Evolutionary conservation across 345 rosid genomes (phyloP).

Genomic region (Xanthoceras sorbifolium): DNA sequence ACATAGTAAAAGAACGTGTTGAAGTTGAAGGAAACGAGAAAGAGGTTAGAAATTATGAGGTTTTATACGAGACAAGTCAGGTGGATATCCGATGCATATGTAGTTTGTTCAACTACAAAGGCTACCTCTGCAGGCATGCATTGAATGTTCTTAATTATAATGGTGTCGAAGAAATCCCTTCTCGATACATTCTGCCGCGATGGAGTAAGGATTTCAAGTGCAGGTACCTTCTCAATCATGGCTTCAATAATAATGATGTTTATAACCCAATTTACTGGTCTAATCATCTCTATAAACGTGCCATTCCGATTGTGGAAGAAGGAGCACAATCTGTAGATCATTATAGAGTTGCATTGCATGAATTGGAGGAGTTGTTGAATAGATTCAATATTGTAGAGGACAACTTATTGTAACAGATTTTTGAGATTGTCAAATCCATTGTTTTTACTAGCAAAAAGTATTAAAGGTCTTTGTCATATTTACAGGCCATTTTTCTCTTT

Average conservation of each 20-base stretch:
- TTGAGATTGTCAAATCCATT: not conserved
- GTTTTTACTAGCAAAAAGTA: not conserved
- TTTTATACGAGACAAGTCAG: slow-evolving; percentile 46
- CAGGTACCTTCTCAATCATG: slow-evolving; percentile 26
- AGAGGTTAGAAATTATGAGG: slow-evolving; percentile 47
- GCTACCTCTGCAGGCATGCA: slow-evolving; percentile 61
- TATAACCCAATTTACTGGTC: slow-evolving; percentile 37
- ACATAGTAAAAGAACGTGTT: slow-evolving; percentile 51
- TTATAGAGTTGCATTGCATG: slow-evolving; percentile 43
- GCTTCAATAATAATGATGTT: slow-evolving; percentile 27
- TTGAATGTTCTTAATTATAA: slow-evolving; percentile 53
- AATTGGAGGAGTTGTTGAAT: slow-evolving; percentile 45
- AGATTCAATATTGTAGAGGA: slow-evolving; percentile 38
- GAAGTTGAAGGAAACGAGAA: slow-evolving; percentile 43
- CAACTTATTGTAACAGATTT: slow-evolving; percentile 19
- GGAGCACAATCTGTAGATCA: slow-evolving; percentile 38
- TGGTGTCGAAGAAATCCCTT: slow-evolving; percentile 51
- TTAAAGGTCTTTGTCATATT: not conserved
- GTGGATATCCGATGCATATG: slow-evolving; percentile 58
- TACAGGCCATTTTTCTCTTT: not conserved
- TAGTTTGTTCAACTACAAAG: slow-evolving; percentile 59
- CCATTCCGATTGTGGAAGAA: slow-evolving; percentile 41
- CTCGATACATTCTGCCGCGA: slow-evolving; percentile 43
- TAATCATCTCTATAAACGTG: slow-evolving; percentile 30
- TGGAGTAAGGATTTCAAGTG: slow-evolving; percentile 46